Conservation (phyloP, 371 early-diverging fungal genomes). For the Nematocida major region DNA sequence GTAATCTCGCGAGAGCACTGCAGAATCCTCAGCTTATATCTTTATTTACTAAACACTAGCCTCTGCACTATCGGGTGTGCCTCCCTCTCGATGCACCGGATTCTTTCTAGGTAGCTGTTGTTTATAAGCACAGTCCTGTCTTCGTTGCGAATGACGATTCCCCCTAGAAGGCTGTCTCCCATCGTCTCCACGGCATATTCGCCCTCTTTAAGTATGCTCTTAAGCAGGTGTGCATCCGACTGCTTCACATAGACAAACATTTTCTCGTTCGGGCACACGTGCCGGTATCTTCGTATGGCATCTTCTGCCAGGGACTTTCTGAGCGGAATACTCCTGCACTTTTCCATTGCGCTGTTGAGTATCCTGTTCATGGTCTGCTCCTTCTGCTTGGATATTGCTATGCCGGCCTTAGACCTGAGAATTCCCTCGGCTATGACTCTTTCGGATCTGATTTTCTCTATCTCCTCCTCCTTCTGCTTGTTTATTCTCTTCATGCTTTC, state of each 20-base stretch:
- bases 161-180: constrained; percentile 52
- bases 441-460: constrained; percentile 47
- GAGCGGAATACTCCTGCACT: neutral
- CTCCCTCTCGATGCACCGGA: constrained; percentile 34
- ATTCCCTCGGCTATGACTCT: constrained; percentile 49
- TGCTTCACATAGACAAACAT: constrained; percentile 52
- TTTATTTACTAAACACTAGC: constrained; percentile 37
- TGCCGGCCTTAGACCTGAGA: constrained; percentile 43
- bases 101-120: constrained; percentile 59
- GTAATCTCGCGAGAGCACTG: too few species aligned
- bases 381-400: constrained; percentile 45
- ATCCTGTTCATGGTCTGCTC: constrained; percentile 47
- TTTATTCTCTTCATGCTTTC: constrained; percentile 46
- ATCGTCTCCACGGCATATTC: constrained; percentile 42
- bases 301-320: constrained; percentile 34
- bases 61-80: constrained; percentile 46
- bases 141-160: constrained; percentile 55
- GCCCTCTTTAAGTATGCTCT: neutral
- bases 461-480: constrained; percentile 48
- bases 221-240: constrained; percentile 37
- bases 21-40: too few species aligned
- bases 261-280: constrained; percentile 47
- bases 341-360: constrained; percentile 12
- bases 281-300: constrained; percentile 43
- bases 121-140: constrained; percentile 58